phyloP scores from a whole-genome alignment of 2,329 filamentous ascomycete species.

The Colletotrichum sansevieriae region DNA sequence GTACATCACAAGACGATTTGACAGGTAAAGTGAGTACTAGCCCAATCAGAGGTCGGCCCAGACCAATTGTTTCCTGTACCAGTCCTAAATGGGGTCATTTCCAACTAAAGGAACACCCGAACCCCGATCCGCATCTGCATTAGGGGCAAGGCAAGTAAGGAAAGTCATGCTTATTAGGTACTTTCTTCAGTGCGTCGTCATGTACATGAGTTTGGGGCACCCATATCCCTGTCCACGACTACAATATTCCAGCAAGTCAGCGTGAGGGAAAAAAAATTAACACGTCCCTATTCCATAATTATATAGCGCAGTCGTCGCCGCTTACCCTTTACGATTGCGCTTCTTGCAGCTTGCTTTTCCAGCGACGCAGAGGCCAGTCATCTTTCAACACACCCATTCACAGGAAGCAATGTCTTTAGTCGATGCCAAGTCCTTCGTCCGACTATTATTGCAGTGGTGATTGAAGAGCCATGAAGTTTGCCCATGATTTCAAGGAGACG shows the following conservation, averaged over 20 bases:
- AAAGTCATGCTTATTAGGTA: too few relatives aligned
- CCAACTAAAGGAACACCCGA: too few relatives aligned
- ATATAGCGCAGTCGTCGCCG: slow-evolving; percentile 25
- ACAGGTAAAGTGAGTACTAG: too few relatives aligned
- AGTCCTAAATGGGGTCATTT: too few relatives aligned
- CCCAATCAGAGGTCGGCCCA: too few relatives aligned
- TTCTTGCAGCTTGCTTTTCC: not conserved
- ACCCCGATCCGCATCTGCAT: too few relatives aligned
- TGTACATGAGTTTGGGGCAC: not conserved
- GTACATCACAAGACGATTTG: too few relatives aligned
- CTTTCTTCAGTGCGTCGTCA: too few relatives aligned
- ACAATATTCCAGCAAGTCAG: not conserved
- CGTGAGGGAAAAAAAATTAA: not conserved
- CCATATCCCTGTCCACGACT: slow-evolving; percentile 6
- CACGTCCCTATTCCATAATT: slow-evolving; percentile 11
- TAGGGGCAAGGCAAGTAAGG: too few relatives aligned
- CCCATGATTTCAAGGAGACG: slow-evolving; percentile 79
- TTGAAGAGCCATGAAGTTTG: slow-evolving; percentile 81
- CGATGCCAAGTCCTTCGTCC: slow-evolving; percentile 12
- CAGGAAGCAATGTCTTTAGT: slow-evolving; percentile 17
- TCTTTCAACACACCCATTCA: not conserved
- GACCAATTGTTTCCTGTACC: too few relatives aligned
- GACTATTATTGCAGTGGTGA: slow-evolving; percentile 18
- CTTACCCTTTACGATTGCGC: not conserved
- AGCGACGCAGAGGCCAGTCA: not conserved